Percentiles rank a stretch among this genome's conserved stretches.
Conservation (phyloP, 345 rosid genomes). For the Brassica incana region DNA sequence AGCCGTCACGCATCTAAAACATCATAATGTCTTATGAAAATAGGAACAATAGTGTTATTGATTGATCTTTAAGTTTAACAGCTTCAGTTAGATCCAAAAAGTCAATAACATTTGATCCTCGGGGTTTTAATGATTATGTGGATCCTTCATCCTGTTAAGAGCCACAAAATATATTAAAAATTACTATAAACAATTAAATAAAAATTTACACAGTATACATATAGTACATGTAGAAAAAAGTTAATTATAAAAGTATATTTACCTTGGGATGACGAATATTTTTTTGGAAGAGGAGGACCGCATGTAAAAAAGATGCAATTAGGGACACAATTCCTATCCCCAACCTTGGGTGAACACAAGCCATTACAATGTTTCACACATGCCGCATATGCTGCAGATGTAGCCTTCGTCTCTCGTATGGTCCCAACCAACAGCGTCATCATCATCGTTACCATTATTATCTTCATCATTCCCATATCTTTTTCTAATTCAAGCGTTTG, state of each 20-base stretch:
- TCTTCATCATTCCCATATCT: slow-evolving; percentile 2
- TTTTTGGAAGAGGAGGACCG: slow-evolving; percentile 20
- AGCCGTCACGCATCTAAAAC: not conserved
- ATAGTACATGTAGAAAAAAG: not conserved
- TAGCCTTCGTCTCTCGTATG: not conserved
- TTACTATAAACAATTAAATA: not conserved
- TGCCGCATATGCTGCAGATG: not conserved
- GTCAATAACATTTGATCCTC: not conserved
- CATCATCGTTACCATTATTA: slow-evolving; percentile 8
- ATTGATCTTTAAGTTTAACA: not conserved
- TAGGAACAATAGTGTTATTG: not conserved
- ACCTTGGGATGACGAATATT: slow-evolving; percentile 11
- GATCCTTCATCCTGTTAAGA: slow-evolving; percentile 22
- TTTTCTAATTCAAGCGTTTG: not conserved
- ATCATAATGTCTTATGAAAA: not conserved
- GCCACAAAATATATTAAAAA: not conserved
- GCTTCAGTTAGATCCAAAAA: not conserved
- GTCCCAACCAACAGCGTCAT: slow-evolving; percentile 23
- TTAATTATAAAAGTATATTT: not conserved
- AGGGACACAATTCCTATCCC: slow-evolving; percentile 6
- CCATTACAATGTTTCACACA: not conserved
- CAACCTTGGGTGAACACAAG: not conserved
- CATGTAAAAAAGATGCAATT: slow-evolving; percentile 25
- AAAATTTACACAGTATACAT: not conserved
- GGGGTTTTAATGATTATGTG: not conserved